Evolutionary conservation across 2,329 filamentous ascomycete genomes (phyloP).

Genomic region (Monilinia fructigena): DNA sequence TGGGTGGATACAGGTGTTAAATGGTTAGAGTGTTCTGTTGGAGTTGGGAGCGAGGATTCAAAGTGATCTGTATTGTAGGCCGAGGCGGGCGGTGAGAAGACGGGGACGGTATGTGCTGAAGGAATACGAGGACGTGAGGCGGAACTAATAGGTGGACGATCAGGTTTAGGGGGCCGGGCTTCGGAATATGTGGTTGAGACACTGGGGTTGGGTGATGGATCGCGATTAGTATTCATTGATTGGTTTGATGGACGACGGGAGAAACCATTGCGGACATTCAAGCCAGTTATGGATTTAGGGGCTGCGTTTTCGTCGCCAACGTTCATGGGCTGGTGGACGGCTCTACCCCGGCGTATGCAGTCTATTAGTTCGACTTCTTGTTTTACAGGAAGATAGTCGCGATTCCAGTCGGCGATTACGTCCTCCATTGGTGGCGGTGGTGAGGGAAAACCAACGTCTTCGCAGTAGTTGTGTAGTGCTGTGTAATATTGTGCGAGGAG

Average conservation of each 20-base stretch:
- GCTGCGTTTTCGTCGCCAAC: conserved; percentile 38
- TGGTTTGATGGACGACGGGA: conserved; percentile 47
- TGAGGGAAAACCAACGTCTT: conserved; percentile 66
- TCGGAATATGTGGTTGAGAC: conserved; percentile 31
- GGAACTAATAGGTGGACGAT: conserved; percentile 13
- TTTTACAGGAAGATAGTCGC: conserved; percentile 61
- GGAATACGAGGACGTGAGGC: conserved; percentile 18
- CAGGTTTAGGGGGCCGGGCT: conserved; percentile 22
- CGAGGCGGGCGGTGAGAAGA: conserved; percentile 37
- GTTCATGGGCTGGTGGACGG: conserved; percentile 54
- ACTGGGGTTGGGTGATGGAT: conserved; percentile 22
- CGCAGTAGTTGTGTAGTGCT: conserved; percentile 69
- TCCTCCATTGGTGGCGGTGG: conserved; percentile 71
- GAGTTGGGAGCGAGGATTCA: conserved; percentile 25
- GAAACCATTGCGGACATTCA: conserved; percentile 42
- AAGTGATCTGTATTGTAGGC: conserved; percentile 29
- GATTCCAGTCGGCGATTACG: conserved; percentile 65
- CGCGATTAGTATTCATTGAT: conserved; percentile 27
- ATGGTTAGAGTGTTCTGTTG: conserved; percentile 33
- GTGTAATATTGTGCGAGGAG: conserved; percentile 79
- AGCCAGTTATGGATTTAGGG: conserved; percentile 36
- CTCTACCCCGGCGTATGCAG: conserved; percentile 66
- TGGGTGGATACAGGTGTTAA: conserved; percentile 35
- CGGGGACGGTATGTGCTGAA: conserved; percentile 42
- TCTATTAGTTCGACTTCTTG: conserved; percentile 64